Percentiles rank a stretch among this genome's conserved stretches.
phyloP scores from a whole-genome alignment of 768 basidiomycete genomes.

The Kwoniella dejecticola region DNA sequence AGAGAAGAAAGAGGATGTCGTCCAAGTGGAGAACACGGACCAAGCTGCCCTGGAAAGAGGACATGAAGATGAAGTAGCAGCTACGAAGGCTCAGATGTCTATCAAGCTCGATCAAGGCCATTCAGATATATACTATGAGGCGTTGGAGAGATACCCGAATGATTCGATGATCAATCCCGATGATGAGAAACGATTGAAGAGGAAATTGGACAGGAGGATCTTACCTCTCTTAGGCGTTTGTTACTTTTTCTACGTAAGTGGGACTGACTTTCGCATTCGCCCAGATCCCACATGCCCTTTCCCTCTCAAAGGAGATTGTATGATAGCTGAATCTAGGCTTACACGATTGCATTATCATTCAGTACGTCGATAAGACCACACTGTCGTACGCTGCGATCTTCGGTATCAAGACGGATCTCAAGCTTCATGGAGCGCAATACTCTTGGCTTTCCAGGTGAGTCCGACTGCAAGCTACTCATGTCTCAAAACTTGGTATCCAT shows the following conservation, averaged over 20 bases:
- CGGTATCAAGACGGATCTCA: conserved; percentile 54
- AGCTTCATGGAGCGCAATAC: conserved; percentile 52
- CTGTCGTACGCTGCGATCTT: conserved; percentile 54
- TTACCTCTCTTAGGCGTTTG: conserved; percentile 47
- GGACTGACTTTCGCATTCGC: not conserved
- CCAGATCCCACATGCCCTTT: no score
- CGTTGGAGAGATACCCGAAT: conserved; percentile 45
- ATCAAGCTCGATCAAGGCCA: conserved; percentile 4
- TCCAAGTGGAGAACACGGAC: no score
- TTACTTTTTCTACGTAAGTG: conserved; percentile 46
- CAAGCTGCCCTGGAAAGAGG: no score
- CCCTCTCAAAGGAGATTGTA: no score
- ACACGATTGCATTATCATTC: no score
- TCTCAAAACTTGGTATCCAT: no score
- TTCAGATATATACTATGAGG: conserved; percentile 41
- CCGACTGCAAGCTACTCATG: conserved; percentile 20
- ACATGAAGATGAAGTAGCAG: no score
- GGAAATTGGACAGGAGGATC: conserved; percentile 47
- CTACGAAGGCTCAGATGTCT: no score
- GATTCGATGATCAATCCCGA: conserved; percentile 40
- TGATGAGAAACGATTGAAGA: conserved; percentile 43
- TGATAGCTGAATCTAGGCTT: no score
- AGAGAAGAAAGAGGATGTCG: no score
- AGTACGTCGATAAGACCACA: conserved; percentile 52
- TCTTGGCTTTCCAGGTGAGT: conserved; percentile 41